These are phyloP conservation scores for Warburgia ugandensis DNA, from an alignment of 164 flowering plant genomes.

Conservation along the genomic window DNA sequence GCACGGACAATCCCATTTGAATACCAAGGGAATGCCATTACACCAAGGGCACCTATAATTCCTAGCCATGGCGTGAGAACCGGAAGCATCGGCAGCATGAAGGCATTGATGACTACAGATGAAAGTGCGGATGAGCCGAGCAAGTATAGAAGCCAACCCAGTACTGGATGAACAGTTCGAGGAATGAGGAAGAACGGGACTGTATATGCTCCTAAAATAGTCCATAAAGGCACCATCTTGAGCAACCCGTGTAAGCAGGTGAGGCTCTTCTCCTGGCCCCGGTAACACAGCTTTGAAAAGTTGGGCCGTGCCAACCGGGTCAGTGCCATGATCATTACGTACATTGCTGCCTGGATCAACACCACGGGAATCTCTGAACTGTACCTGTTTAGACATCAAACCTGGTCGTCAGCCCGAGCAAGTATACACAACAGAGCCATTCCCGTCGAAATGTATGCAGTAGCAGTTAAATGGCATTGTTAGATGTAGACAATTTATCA, in stretches of 20 bases:
- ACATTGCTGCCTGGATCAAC: slow-evolving; percentile 40
- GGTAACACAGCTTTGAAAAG: slow-evolving; percentile 66
- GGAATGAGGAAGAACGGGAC: slow-evolving; percentile 76
- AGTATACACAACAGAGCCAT: no score
- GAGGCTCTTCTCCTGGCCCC: slow-evolving; percentile 51
- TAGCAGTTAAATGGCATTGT: not conserved
- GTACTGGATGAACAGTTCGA: slow-evolving; percentile 65
- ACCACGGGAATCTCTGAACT: slow-evolving; percentile 56
- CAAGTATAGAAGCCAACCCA: slow-evolving; percentile 85
- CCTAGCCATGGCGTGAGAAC: slow-evolving; percentile 60
- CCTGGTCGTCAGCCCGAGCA: no score
- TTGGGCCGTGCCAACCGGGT: slow-evolving; percentile 62
- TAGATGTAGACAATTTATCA: not conserved
- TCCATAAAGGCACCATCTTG: slow-evolving; percentile 55
- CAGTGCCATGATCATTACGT: slow-evolving; percentile 50
- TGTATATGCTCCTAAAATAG: slow-evolving; percentile 57
- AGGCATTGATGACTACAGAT: slow-evolving; percentile 43
- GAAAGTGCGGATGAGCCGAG: slow-evolving; percentile 56
- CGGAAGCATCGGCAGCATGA: slow-evolving; percentile 56
- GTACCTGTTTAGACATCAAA: slow-evolving; percentile 60
- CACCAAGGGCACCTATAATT: slow-evolving; percentile 55
- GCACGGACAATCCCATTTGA: slow-evolving; percentile 66
- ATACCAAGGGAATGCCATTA: slow-evolving; percentile 93
- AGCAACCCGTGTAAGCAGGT: slow-evolving; percentile 38
- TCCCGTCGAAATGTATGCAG: not conserved